Conservation (phyloP, 2,329 filamentous ascomycete genomes). For the Aspergillus uvarum region DNA sequence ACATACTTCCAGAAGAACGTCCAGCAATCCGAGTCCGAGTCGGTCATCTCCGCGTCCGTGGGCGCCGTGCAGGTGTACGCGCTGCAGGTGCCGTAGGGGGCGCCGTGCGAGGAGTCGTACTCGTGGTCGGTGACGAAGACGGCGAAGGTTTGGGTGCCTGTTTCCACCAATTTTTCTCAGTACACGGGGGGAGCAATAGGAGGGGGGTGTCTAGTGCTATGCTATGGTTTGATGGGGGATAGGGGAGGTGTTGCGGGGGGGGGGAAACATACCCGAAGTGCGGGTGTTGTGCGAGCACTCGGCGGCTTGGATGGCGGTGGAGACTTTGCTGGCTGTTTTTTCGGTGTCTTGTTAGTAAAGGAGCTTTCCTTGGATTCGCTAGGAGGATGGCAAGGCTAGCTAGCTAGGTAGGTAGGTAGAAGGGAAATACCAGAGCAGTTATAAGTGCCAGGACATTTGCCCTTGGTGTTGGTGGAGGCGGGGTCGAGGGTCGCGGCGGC, state of each 20-base stretch:
- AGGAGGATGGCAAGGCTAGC: too few relatives aligned
- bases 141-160: slow-evolving; percentile 37
- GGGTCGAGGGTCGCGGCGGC: slow-evolving; percentile 34
- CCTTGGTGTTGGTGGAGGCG: slow-evolving; percentile 37
- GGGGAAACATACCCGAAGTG: slow-evolving; percentile 18
- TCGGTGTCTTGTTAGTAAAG: not conserved
- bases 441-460: slow-evolving; percentile 29
- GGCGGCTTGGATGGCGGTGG: slow-evolving; percentile 40
- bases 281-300: slow-evolving; percentile 44
- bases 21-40: slow-evolving; percentile 41
- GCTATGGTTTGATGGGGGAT: too few relatives aligned
- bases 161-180: not conserved
- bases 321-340: slow-evolving; percentile 31
- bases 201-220: too few relatives aligned
- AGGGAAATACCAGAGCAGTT: slow-evolving; percentile 30
- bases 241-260: not conserved
- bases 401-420: not conserved
- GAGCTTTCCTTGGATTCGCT: not conserved
- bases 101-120: slow-evolving; percentile 46
- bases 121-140: slow-evolving; percentile 46
- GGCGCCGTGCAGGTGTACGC: slow-evolving; percentile 45
- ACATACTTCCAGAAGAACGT: slow-evolving; percentile 41
- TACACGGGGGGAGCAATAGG: too few relatives aligned
- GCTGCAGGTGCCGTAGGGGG: slow-evolving; percentile 50
- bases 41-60: slow-evolving; percentile 28